A percentile compares a stretch with the other conserved stretches of the same genome.
Conservation (phyloP, 805 yeast genomes). For the Cyberlindnera mrakii region DNA sequence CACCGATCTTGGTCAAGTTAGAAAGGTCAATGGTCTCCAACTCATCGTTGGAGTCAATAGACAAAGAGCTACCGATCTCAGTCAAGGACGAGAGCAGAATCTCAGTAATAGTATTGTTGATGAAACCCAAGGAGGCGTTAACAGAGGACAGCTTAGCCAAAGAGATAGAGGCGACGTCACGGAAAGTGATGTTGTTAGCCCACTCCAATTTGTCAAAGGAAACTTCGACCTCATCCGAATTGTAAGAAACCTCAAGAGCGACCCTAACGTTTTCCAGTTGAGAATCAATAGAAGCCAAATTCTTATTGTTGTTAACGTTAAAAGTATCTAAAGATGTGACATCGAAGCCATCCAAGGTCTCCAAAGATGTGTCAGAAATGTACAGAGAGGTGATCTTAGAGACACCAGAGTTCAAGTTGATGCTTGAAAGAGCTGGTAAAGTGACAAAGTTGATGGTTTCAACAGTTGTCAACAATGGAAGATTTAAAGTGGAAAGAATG, state of each 20-base stretch:
- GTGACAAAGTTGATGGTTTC: slow-evolving; percentile 78
- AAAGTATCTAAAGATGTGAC: slow-evolving; percentile 43
- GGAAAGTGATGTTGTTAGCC: slow-evolving; percentile 87
- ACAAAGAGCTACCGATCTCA: slow-evolving; percentile 73
- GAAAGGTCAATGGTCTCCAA: slow-evolving; percentile 66
- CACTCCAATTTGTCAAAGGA: slow-evolving; percentile 62
- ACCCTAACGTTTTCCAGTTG: slow-evolving; percentile 69
- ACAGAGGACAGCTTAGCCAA: slow-evolving; percentile 62
- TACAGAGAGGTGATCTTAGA: slow-evolving; percentile 64
- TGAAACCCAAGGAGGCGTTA: slow-evolving; percentile 78
- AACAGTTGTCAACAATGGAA: slow-evolving; percentile 76
- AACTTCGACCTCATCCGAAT: slow-evolving; percentile 72
- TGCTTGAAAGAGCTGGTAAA: slow-evolving; percentile 71
- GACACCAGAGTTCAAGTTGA: slow-evolving; percentile 67
- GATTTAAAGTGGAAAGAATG: slow-evolving; percentile 56
- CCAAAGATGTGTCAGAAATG: slow-evolving; percentile 70
- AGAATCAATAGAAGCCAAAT: slow-evolving; percentile 66
- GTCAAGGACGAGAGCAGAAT: slow-evolving; percentile 50
- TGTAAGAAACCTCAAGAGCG: slow-evolving; percentile 74
- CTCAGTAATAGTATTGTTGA: slow-evolving; percentile 58
- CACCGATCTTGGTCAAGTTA: slow-evolving; percentile 69
- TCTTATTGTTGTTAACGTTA: slow-evolving; percentile 87
- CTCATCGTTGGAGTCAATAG: slow-evolving; percentile 67
- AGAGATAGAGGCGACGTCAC: slow-evolving; percentile 69
- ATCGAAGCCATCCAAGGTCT: slow-evolving; percentile 60